phyloP scores from a whole-genome alignment of 345 rosid genomes.

The Bruguiera parviflora region DNA sequence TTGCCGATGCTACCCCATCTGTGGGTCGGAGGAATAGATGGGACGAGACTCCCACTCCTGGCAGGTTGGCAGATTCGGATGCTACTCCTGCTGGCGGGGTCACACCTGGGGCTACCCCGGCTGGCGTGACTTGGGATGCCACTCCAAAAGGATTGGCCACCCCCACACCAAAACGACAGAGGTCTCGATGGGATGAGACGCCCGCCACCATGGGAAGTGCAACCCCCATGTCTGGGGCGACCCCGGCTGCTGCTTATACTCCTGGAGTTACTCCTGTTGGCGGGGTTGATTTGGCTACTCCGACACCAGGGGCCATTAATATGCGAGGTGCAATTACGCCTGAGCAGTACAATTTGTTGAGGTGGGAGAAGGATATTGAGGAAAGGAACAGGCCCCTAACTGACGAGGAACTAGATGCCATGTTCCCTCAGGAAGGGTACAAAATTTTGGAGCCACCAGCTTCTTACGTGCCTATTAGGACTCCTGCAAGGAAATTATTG shows the following conservation, averaged over 20 bases:
- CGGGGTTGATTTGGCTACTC: slow-evolving; percentile 78
- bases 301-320: slow-evolving; percentile 68
- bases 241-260: slow-evolving; percentile 76
- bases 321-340: slow-evolving; percentile 79
- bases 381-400: slow-evolving; percentile 94
- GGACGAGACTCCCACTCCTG: slow-evolving; percentile 99
- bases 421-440: slow-evolving; percentile 94
- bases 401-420: slow-evolving; percentile 95
- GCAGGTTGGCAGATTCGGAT: slow-evolving; percentile 79
- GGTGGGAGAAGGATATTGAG: slow-evolving; percentile 99
- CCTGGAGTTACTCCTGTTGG: slow-evolving; percentile 95
- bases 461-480: slow-evolving; percentile 88
- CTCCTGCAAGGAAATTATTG: slow-evolving; percentile 80
- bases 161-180: slow-evolving; percentile 85
- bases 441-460: slow-evolving; percentile 93
- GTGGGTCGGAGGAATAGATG: slow-evolving; percentile 80
- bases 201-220: slow-evolving; percentile 98
- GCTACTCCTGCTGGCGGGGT: slow-evolving; percentile 78
- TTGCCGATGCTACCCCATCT: slow-evolving; percentile 73
- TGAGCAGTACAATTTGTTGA: slow-evolving; percentile 77
- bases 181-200: slow-evolving; percentile 98
- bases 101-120: slow-evolving; percentile 93
- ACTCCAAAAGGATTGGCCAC: slow-evolving; percentile 81
- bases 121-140: slow-evolving; percentile 94
- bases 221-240: slow-evolving; percentile 84